Percentiles rank a stretch among this genome's conserved stretches.
phyloP scores from a whole-genome alignment of 805 yeast genomes.

The Pichia cephalocereana region DNA sequence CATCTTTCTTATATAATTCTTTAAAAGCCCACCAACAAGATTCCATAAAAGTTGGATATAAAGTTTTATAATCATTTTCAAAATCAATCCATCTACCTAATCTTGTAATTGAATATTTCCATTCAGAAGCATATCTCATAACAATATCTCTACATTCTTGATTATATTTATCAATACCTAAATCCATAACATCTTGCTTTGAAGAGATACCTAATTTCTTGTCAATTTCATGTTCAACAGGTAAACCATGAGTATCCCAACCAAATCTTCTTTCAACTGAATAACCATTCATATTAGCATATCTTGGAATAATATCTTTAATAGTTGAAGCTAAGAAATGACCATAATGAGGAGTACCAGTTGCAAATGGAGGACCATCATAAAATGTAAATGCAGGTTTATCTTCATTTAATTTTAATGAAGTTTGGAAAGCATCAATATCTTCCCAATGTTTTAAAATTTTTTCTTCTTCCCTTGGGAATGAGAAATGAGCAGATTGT shows the following conservation, averaged over 20 bases:
- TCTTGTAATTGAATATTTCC: conserved; percentile 91
- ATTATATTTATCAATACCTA: conserved; percentile 93
- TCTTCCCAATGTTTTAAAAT: conserved; percentile 78
- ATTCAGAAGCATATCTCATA: conserved; percentile 92
- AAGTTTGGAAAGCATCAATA: conserved; percentile 86
- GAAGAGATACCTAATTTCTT: conserved; percentile 89
- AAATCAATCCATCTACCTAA: conserved; percentile 99
- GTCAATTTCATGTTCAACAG: conserved; percentile 98
- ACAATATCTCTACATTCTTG: conserved; percentile 94
- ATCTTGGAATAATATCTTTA: conserved; percentile 95
- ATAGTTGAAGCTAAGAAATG: conserved; percentile 95
- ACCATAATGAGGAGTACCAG: conserved; percentile 99
- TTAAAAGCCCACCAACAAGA: conserved; percentile 99
- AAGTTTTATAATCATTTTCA: conserved; percentile 95
- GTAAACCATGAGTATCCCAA: conserved; percentile 99
- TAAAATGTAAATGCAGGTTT: conserved; percentile 85
- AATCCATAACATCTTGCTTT: conserved; percentile 86
- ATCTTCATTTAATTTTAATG: conserved; percentile 74
- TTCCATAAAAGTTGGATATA: conserved; percentile 95
- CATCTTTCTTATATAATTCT: conserved; percentile 72
- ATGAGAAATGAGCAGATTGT: conserved; percentile 40
- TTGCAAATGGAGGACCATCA: conserved; percentile 99
- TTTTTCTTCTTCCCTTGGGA: conserved; percentile 85
- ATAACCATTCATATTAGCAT: conserved; percentile 95
- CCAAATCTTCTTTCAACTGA: conserved; percentile 97